phyloP scores from a whole-genome alignment of 192 early-diverging fungal species.

The Coemansia sp. region DNA sequence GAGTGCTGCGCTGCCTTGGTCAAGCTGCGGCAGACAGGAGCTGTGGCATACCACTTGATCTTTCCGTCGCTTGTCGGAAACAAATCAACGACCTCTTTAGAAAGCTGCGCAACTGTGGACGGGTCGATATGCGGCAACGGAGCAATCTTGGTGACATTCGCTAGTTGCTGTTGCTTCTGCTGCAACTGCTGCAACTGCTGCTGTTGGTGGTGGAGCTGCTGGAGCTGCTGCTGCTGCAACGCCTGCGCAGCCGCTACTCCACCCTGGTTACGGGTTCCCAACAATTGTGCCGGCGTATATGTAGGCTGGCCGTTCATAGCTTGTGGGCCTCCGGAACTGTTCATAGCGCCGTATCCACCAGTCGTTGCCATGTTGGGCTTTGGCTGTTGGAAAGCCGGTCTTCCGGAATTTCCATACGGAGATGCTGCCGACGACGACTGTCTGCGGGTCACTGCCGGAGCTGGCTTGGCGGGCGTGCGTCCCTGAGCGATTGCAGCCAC shows the following conservation, averaged over 20 bases:
- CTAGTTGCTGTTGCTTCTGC: constrained; percentile 11
- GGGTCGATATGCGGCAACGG: constrained; percentile 26
- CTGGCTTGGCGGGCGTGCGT: constrained; percentile 1
- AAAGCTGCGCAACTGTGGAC: constrained; percentile 20
- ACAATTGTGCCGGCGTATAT: constrained; percentile 9
- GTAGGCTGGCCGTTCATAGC: neutral
- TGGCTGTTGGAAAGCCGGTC: constrained; percentile 14
- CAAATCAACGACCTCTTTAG: constrained; percentile 31
- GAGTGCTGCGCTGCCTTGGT: constrained; percentile 22
- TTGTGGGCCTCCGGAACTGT: neutral
- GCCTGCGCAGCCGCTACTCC: constrained; percentile 2
- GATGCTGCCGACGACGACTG: constrained; percentile 3
- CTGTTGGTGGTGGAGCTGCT: constrained; percentile 16
- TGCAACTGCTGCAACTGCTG: constrained; percentile 10
- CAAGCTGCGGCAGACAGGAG: constrained; percentile 15
- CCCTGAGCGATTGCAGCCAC: constrained; percentile 18
- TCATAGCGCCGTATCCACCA: neutral
- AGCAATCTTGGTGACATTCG: neutral
- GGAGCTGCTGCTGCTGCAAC: constrained; percentile 23
- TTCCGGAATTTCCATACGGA: neutral
- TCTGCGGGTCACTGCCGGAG: constrained; percentile 1
- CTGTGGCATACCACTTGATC: constrained; percentile 46
- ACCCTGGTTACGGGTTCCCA: neutral
- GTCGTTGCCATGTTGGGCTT: neutral
- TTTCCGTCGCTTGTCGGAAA: constrained; percentile 35